Evolutionary conservation across 176 grass and related monocot genomes (phyloP).

Genomic region (Pontederia crassipes): DNA sequence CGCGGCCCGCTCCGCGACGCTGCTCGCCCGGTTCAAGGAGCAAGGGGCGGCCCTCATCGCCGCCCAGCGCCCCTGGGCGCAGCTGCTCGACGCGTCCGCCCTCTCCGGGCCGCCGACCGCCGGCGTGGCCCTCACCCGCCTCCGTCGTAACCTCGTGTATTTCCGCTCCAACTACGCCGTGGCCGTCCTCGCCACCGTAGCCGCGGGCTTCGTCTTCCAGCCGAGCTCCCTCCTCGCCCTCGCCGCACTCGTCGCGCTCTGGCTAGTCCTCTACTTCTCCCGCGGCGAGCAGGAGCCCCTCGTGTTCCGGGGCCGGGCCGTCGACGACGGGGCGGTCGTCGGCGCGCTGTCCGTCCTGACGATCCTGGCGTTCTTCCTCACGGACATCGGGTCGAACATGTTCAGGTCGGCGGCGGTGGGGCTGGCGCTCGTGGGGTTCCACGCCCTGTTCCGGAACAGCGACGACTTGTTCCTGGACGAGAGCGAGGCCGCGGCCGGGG

Average conservation of each 20-base stretch:
- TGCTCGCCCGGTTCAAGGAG: neutral
- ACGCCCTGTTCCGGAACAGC: constrained; percentile 55
- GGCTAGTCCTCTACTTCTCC: constrained; percentile 93
- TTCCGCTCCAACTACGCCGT: neutral
- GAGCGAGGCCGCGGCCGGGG: constrained; percentile 56
- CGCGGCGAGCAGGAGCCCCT: constrained; percentile 38
- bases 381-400: constrained; percentile 67
- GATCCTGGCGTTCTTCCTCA: constrained; percentile 69
- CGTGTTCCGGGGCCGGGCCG: constrained; percentile 35
- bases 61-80: neutral
- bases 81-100: neutral
- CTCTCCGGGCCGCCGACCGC: neutral
- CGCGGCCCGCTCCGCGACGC: too few relatives aligned
- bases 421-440: constrained; percentile 30
- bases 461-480: constrained; percentile 85
- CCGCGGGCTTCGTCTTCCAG: constrained; percentile 25
- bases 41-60: neutral
- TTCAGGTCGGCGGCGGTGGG: constrained; percentile 45
- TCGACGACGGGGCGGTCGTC: constrained; percentile 88
- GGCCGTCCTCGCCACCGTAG: constrained; percentile 36
- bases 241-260: constrained; percentile 40
- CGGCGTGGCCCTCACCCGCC: too few relatives aligned
- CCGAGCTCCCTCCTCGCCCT: too few relatives aligned
- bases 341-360: constrained; percentile 53
- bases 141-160: neutral